Evolutionary conservation across 768 basidiomycete genomes (phyloP).

Genomic region (Podaxis sp.): DNA sequence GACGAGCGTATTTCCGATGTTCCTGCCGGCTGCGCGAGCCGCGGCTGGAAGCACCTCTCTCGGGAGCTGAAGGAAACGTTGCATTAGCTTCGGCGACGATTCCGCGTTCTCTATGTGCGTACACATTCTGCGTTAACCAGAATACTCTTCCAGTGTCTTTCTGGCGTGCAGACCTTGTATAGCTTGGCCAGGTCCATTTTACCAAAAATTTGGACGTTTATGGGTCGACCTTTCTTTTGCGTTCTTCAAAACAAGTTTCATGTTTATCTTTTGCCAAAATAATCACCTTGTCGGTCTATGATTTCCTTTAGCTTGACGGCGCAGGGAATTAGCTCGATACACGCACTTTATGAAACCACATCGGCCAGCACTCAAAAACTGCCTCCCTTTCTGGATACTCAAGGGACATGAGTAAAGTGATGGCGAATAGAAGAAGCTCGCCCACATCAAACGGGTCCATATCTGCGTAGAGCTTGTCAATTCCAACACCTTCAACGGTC

Average conservation of each 20-base stretch:
- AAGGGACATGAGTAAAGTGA: background rate
- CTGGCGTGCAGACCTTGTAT: slow-evolving; percentile 54
- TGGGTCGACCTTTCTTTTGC: slow-evolving; percentile 61
- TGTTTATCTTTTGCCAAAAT: background rate
- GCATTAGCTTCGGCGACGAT: background rate
- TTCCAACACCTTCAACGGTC: slow-evolving; percentile 60
- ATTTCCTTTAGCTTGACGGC: background rate
- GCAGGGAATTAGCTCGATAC: background rate
- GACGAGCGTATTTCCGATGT: slow-evolving; percentile 52
- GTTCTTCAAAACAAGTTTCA: slow-evolving; percentile 6
- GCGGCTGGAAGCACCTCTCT: slow-evolving; percentile 70
- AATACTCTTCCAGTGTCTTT: slow-evolving; percentile 61
- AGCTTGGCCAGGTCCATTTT: slow-evolving; percentile 56
- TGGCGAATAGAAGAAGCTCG: slow-evolving; percentile 10
- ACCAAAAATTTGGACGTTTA: slow-evolving; percentile 67
- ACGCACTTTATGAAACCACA: slow-evolving; percentile 75
- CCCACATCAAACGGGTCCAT: slow-evolving; percentile 74
- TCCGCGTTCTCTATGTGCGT: slow-evolving; percentile 12
- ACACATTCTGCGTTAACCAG: slow-evolving; percentile 64
- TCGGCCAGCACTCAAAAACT: slow-evolving; percentile 75
- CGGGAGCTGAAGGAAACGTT: slow-evolving; percentile 33
- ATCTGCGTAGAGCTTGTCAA: slow-evolving; percentile 58
- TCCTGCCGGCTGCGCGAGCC: slow-evolving; percentile 49
- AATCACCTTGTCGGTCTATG: slow-evolving; percentile 65
- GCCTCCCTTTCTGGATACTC: slow-evolving; percentile 70